Percentiles rank a stretch among this genome's conserved stretches.
Evolutionary conservation across 257 asterid species (phyloP).

Genomic region (Petunia axillaris): DNA sequence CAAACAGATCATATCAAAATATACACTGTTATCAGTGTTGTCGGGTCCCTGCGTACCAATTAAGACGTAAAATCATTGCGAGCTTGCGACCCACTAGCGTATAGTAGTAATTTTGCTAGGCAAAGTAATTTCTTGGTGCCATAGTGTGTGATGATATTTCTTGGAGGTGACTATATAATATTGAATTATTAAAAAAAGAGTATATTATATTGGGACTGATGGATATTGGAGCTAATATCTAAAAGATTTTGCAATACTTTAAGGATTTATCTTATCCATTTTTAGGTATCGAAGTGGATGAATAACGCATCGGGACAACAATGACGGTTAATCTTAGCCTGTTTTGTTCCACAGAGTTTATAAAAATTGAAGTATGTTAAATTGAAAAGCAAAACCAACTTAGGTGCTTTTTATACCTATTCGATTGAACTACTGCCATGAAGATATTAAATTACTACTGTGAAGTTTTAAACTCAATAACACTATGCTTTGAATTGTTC

Average conservation of each 20-base stretch:
- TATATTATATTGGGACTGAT: background rate
- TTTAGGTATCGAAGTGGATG: background rate
- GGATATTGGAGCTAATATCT: background rate
- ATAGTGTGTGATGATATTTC: background rate
- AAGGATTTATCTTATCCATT: background rate
- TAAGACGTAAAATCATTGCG: conserved; percentile 18
- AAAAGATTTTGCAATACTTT: background rate
- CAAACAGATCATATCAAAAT: background rate
- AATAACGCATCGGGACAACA: background rate
- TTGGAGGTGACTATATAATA: background rate
- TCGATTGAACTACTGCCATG: no score
- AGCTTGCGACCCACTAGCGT: background rate
- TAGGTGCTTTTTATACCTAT: no score
- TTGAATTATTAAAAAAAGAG: no score
- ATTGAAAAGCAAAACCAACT: background rate
- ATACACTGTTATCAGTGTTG: background rate
- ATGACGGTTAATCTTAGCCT: background rate
- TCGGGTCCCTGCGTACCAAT: conserved; percentile 17
- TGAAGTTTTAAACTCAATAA: no score
- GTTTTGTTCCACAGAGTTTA: background rate
- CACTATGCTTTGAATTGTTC: no score
- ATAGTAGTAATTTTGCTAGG: background rate
- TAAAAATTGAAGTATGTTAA: background rate
- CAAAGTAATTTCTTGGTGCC: background rate
- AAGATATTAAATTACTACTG: no score